Evolutionary conservation across 1,139 yeast species (phyloP), one percentile per base, ranked within the genome.

Genomic region (Schwanniomyces etchellsii): DNA sequence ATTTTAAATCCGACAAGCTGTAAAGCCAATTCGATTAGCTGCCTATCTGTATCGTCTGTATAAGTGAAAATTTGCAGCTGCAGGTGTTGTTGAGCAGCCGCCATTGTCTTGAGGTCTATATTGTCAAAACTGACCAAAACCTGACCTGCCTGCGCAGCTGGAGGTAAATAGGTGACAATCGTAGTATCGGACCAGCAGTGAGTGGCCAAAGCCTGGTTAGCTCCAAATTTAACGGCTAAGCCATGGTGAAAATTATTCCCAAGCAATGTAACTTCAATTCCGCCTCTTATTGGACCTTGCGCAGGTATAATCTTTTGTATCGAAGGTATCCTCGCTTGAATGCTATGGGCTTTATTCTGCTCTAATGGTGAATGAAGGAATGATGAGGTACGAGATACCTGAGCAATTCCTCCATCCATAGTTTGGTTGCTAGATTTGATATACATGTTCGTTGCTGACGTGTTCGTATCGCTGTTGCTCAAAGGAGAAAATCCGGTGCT

Each of bases 141-240:
- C 42, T 91, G 96, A 0, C 97, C 97, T 0, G 96, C 81, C 33
- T 70, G 75, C 4, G 81, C 58, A 1, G 96, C 85, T 2, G 97
- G 96, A 3, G 98, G 98, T 30, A 89, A 63, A 46, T 84, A 89
- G 0, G 96, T 86, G 3, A 91, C 95, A 37, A 91, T 82, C 0
- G 98, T 91, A 3, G 93, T 75, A 27, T 84, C 94, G 28, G 94
- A 85, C 97, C 97, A 91, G 55, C 95, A 88, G 50, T 88, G 96
- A 2, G 96, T 86, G 1, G 95, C 84, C 30, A 85, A 63, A 0
- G 96, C 93, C 39, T 72, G 68, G 48, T 78, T 80, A 5, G 83
- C 76, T 28, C 98, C 98, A 58, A 91, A 91, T 52, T 82, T 81
- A 14, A 89, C 95, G 22, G 69, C 64, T 39, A 88, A 65, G 2